Conservation (phyloP, 805 yeast species). For the Yamadazyma paraphyllophila region DNA sequence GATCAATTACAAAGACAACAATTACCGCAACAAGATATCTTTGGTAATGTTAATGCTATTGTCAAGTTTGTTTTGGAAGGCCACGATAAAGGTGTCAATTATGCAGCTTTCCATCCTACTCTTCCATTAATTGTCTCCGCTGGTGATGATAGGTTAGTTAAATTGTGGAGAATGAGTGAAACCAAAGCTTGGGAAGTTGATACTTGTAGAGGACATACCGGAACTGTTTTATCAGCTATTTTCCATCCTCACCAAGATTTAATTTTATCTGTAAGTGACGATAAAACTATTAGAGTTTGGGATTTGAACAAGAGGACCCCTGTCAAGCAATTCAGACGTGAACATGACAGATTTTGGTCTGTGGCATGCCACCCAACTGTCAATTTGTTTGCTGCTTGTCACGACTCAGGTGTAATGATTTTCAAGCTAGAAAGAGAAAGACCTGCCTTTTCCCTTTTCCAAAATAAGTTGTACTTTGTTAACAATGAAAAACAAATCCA, state of each 20-base stretch:
- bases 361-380: constrained; percentile 84
- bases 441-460: constrained; percentile 78
- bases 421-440: constrained; percentile 97
- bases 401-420: constrained; percentile 96
- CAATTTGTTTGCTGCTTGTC: constrained; percentile 93
- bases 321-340: constrained; percentile 91
- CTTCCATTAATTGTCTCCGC: constrained; percentile 92
- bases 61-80: constrained; percentile 97
- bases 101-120: constrained; percentile 98
- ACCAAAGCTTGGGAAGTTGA: constrained; percentile 99
- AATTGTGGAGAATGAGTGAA: constrained; percentile 96
- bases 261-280: constrained; percentile 92
- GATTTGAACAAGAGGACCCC: constrained; percentile 92
- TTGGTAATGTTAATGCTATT: constrained; percentile 90
- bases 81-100: constrained; percentile 97
- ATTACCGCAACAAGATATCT: constrained; percentile 84
- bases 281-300: constrained; percentile 95
- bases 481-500: constrained; percentile 87
- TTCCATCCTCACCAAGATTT: constrained; percentile 94
- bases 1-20: constrained; percentile 58
- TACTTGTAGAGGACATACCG: constrained; percentile 96
- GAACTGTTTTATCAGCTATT: constrained; percentile 81
- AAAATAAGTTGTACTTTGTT: constrained; percentile 71
- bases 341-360: constrained; percentile 92
- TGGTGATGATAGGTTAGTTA: constrained; percentile 93